A percentile compares a stretch with the other conserved stretches of the same genome.
Conservation (phyloP, 257 asterid species). For the Plantago major region DNA sequence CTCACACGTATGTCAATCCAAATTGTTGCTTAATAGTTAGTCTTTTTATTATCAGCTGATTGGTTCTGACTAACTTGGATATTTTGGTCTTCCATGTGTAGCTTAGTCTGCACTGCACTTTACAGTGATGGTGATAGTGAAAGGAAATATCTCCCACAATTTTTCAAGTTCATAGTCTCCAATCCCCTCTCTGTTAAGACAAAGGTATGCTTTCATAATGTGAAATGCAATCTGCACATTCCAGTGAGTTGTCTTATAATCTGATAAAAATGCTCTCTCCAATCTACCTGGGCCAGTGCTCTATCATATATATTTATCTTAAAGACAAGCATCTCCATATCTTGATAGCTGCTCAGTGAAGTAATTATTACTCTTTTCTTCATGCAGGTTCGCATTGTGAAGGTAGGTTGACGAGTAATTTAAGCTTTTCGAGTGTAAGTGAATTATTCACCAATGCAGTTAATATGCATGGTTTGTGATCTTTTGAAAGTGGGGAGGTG, state of each 20-base stretch:
- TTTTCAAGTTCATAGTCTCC: conserved; percentile 89
- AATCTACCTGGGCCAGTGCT: conserved; percentile 1
- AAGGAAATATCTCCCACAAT: conserved; percentile 97
- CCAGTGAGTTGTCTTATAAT: neutral
- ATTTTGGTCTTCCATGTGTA: conserved; percentile 27
- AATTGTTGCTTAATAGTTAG: neutral
- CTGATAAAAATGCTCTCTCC: neutral
- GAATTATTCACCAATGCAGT: conserved; percentile 22
- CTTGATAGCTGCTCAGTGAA: conserved; percentile 10
- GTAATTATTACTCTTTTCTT: conserved; percentile 21
- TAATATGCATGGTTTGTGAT: conserved; percentile 7
- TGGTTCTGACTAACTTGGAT: conserved; percentile 15
- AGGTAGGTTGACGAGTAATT: conserved; percentile 63
- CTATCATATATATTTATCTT: conserved; percentile 9
- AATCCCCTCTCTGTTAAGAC: conserved; percentile 98
- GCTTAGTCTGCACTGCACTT: conserved; percentile 97
- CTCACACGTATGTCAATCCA: conserved; percentile 78
- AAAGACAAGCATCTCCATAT: neutral
- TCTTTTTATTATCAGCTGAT: neutral
- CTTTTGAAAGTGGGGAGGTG: neutral
- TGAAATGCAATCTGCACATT: conserved; percentile 11
- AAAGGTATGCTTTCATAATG: conserved; percentile 51
- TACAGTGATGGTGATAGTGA: conserved; percentile 82
- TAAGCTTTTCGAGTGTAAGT: conserved; percentile 34
- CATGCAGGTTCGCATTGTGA: conserved; percentile 88